Evolutionary conservation across 139 green algal species (phyloP).

Genomic region (Eudorina sp.): DNA sequence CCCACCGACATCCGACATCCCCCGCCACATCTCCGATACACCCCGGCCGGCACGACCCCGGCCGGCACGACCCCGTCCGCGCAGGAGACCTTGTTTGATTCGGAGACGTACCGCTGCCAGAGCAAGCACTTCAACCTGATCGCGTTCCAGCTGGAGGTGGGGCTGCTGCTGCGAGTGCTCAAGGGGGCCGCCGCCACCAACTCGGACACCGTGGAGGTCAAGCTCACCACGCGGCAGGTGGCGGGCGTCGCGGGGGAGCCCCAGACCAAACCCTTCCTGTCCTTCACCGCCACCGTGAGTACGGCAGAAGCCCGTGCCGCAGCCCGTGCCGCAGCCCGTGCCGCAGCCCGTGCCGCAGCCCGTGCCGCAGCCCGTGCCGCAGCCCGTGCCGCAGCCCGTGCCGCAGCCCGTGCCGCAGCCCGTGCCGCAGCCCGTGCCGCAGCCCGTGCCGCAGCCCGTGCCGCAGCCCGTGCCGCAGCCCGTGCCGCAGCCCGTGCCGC

Average conservation of each 20-base stretch:
- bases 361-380: too few relatives aligned
- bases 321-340: too few relatives aligned
- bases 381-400: too few relatives aligned
- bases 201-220: conserved; percentile 64
- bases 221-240: conserved; percentile 68
- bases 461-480: too few relatives aligned
- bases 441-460: too few relatives aligned
- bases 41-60: background rate
- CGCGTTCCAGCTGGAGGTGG: conserved; percentile 79
- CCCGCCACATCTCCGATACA: too few relatives aligned
- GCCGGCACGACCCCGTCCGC: background rate
- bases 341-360: too few relatives aligned
- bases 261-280: conserved; percentile 73
- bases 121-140: conserved; percentile 81
- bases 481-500: too few relatives aligned
- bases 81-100: conserved; percentile 81
- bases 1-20: too few relatives aligned
- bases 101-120: conserved; percentile 58
- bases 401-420: too few relatives aligned
- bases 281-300: conserved; percentile 65
- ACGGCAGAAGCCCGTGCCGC: too few relatives aligned
- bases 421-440: too few relatives aligned
- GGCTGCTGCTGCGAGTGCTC: conserved; percentile 80
- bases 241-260: conserved; percentile 35
- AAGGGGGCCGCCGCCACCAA: conserved; percentile 47